A percentile compares a stretch with the other conserved stretches of the same genome.
These are phyloP conservation scores for Gaultheria prostrata DNA, from an alignment of 148 eudicot genomes.

Conservation along the genomic window DNA sequence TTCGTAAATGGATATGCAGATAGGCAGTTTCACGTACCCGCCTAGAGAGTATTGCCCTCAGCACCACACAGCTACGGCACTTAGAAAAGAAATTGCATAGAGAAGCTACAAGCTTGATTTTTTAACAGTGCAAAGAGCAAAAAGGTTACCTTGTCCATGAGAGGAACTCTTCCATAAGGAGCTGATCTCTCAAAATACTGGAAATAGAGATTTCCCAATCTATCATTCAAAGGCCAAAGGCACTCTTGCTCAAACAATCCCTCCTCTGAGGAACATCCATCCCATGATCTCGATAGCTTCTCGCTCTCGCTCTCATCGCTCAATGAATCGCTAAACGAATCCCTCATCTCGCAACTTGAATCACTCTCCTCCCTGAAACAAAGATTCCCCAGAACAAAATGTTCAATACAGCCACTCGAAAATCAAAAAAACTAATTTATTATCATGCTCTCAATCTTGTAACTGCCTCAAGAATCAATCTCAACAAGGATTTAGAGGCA, in stretches of 20 bases:
- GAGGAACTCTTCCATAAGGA: conserved; percentile 93
- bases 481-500: background rate
- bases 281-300: conserved; percentile 74
- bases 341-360: conserved; percentile 66
- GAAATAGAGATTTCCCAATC: conserved; percentile 81
- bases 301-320: conserved; percentile 95
- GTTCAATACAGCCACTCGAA: background rate
- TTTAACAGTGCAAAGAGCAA: background rate
- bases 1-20: background rate
- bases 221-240: conserved; percentile 55
- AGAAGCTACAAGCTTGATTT: background rate
- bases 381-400: background rate
- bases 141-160: conserved; percentile 78
- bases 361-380: conserved; percentile 64
- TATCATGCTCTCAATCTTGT: background rate
- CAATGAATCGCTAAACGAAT: conserved; percentile 81
- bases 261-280: conserved; percentile 88
- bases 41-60: background rate
- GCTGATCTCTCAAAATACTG: conserved; percentile 83
- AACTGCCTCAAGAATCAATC: background rate
- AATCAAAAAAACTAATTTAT: background rate
- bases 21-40: background rate
- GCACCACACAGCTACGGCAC: too few relatives aligned
- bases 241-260: conserved; percentile 63
- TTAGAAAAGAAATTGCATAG: background rate